phyloP scores from a whole-genome alignment of 345 rosid genomes.

The Pistacia integerrima region DNA sequence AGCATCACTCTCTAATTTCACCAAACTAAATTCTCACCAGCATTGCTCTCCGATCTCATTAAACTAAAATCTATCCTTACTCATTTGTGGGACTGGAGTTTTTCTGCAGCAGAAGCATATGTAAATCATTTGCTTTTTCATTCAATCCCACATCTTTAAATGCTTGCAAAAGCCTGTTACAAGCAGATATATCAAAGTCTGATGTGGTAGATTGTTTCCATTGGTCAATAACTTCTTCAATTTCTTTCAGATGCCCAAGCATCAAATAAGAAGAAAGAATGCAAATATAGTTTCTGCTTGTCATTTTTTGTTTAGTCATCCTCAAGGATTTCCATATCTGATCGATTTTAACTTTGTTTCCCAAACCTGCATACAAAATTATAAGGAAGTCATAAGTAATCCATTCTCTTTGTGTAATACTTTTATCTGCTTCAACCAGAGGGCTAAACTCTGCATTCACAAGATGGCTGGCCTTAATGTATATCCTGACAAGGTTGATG shows the following conservation, averaged over 20 bases:
- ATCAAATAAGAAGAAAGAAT: slow-evolving; percentile 72
- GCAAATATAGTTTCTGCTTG: slow-evolving; percentile 74
- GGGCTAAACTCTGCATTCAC: slow-evolving; percentile 40
- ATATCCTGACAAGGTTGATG: slow-evolving; percentile 49
- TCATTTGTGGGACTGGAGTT: slow-evolving; percentile 35
- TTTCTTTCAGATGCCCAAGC: slow-evolving; percentile 75
- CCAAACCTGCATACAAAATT: slow-evolving; percentile 71
- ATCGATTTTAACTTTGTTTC: slow-evolving; percentile 72
- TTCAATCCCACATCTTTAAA: slow-evolving; percentile 50
- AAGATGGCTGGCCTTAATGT: slow-evolving; percentile 57
- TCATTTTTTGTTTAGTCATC: slow-evolving; percentile 87
- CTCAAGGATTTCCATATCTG: slow-evolving; percentile 90
- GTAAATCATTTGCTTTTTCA: slow-evolving; percentile 51
- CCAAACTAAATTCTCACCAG: neutral
- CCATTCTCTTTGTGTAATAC: slow-evolving; percentile 83
- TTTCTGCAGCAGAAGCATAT: slow-evolving; percentile 47
- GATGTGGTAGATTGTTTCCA: slow-evolving; percentile 77
- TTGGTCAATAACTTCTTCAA: slow-evolving; percentile 65
- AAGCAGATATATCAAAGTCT: slow-evolving; percentile 59
- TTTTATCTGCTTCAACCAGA: slow-evolving; percentile 62
- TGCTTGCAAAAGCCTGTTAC: slow-evolving; percentile 56
- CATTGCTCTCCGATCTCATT: slow-evolving; percentile 27
- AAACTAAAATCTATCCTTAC: slow-evolving; percentile 1
- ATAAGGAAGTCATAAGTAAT: slow-evolving; percentile 83
- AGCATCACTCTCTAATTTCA: neutral